Evolutionary conservation across 1,139 yeast species (phyloP).

Genomic region (Pichia cactophila): DNA sequence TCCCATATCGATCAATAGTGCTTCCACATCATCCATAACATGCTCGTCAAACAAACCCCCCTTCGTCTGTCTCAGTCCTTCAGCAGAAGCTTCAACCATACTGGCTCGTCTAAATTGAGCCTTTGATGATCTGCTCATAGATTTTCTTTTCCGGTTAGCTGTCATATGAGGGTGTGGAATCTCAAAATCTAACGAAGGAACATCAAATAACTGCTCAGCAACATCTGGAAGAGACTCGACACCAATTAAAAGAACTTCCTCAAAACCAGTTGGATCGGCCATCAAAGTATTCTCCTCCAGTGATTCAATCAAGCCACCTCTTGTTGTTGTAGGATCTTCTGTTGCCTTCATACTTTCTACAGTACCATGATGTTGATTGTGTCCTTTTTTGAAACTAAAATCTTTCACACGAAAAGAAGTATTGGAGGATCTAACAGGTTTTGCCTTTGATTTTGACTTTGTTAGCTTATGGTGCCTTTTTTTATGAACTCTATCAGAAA

Average conservation of each 20-base stretch:
- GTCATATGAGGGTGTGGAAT: conserved; percentile 8
- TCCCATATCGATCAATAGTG: conserved; percentile 29
- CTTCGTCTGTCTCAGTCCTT: conserved; percentile 64
- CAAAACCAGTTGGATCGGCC: conserved; percentile 3
- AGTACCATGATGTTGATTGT: conserved; percentile 1
- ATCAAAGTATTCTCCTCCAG: neutral
- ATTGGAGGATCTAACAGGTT: neutral
- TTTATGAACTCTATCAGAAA: conserved; percentile 13
- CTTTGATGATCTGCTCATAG: conserved; percentile 15
- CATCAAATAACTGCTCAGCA: neutral
- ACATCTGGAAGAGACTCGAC: conserved; percentile 8
- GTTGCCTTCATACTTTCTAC: neutral
- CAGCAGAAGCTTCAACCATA: conserved; percentile 65
- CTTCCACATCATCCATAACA: conserved; percentile 66
- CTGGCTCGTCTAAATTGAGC: conserved; percentile 45
- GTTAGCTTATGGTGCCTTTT: conserved; percentile 9
- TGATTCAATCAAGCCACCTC: neutral
- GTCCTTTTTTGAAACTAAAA: neutral
- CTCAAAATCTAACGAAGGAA: conserved; percentile 7
- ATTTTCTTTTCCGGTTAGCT: conserved; percentile 8
- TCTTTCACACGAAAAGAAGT: neutral
- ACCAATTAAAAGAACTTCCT: conserved; percentile 13
- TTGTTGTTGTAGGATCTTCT: neutral
- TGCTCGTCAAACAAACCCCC: conserved; percentile 69
- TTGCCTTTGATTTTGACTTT: conserved; percentile 2